Percentiles rank a stretch among this genome's conserved stretches.
Evolutionary conservation across 441 rosid species (phyloP).

Genomic region (Euphorbia schlechtendalii): DNA sequence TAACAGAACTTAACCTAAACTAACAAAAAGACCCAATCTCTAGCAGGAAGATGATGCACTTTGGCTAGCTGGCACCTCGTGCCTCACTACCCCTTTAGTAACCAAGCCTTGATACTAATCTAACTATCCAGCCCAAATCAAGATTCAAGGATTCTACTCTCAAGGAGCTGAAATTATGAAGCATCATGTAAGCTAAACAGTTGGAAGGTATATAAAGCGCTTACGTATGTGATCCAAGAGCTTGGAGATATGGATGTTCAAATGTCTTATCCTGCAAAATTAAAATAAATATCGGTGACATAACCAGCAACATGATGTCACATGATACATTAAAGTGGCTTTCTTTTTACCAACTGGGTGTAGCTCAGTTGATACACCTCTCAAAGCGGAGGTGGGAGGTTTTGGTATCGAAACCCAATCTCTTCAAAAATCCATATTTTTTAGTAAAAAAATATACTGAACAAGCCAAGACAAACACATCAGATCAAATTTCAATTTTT

Average conservation of each 20-base stretch:
- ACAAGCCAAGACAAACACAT: background rate
- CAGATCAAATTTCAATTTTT: background rate
- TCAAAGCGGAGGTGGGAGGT: too few relatives aligned
- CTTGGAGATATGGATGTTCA: constrained; percentile 93
- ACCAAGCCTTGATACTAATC: background rate
- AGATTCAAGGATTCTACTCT: background rate
- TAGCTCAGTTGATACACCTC: too few relatives aligned
- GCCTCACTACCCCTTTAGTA: background rate
- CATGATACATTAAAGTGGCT: background rate
- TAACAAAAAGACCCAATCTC: background rate
- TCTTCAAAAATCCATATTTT: too few relatives aligned
- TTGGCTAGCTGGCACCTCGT: background rate
- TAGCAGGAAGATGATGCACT: background rate
- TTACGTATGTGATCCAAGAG: constrained; percentile 94
- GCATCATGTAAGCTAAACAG: background rate
- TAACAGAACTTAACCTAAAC: too few relatives aligned
- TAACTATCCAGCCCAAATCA: background rate
- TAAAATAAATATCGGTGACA: constrained; percentile 12
- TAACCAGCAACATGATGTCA: constrained; percentile 1
- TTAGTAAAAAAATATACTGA: too few relatives aligned
- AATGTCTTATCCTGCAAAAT: constrained; percentile 83
- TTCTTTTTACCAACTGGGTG: too few relatives aligned
- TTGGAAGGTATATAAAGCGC: constrained; percentile 18
- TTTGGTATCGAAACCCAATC: too few relatives aligned
- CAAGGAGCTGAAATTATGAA: background rate